These are phyloP conservation scores for Verbascum thapsus DNA, from an alignment of 257 asterid species.

Conservation along the genomic window DNA sequence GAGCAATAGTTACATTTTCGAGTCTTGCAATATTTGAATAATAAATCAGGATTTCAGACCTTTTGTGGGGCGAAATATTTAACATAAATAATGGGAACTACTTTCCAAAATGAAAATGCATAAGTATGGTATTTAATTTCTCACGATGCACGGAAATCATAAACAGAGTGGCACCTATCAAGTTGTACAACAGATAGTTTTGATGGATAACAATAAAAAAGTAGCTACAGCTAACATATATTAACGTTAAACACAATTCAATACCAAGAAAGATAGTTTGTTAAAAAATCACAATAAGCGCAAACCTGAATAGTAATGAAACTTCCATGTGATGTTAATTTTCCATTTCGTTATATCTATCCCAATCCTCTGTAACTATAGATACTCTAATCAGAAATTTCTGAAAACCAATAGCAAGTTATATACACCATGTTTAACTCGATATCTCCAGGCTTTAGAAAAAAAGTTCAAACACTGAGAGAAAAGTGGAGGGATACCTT, in stretches of 20 bases:
- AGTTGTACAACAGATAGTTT: constrained; percentile 8
- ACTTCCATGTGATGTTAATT: constrained; percentile 17
- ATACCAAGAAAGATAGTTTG: not conserved
- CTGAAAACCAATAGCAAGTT: not conserved
- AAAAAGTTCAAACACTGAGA: not conserved
- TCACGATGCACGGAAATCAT: not conserved
- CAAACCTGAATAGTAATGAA: constrained; percentile 11
- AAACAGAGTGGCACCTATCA: not conserved
- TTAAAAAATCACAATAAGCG: constrained; percentile 1
- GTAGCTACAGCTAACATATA: not conserved
- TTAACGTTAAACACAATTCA: not conserved
- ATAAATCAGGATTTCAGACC: not conserved
- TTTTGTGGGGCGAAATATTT: not conserved
- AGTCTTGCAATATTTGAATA: not conserved
- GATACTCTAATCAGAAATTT: not conserved
- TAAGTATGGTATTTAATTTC: constrained; percentile 2
- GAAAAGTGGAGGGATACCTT: too few relatives aligned
- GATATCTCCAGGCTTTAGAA: not conserved
- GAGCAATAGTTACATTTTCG: not conserved
- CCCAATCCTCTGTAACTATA: constrained; percentile 1
- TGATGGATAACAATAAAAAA: not conserved
- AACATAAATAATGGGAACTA: not conserved
- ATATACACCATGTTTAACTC: not conserved
- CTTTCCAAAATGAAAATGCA: constrained; percentile 4
- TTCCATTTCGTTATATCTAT: constrained; percentile 3